These are phyloP conservation scores for Ceratobasidium papillatum DNA, from an alignment of 1,284 basidiomycete species.

Conservation along the genomic window DNA sequence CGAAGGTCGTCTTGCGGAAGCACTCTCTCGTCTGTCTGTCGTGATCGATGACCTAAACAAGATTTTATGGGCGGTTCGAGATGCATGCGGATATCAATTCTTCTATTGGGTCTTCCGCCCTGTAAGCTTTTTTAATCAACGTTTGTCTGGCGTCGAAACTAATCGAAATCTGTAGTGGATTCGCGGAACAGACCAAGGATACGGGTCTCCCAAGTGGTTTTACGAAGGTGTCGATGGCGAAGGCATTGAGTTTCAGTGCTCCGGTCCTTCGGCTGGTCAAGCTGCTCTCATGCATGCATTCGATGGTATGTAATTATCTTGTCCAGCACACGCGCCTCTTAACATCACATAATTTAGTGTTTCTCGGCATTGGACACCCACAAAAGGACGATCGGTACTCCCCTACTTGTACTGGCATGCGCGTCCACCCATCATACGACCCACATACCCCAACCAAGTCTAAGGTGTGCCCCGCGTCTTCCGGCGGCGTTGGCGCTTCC, in stretches of 20 bases:
- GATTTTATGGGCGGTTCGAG: conserved; percentile 55
- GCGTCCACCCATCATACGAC: conserved; percentile 35
- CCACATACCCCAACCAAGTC: conserved; percentile 3
- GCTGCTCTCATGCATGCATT: conserved; percentile 63
- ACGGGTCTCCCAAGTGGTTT: conserved; percentile 55
- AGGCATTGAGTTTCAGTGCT: conserved; percentile 46
- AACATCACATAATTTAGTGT: not conserved
- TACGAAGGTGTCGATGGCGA: conserved; percentile 54
- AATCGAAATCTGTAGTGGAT: conserved; percentile 64
- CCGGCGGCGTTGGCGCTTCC: conserved; percentile 49
- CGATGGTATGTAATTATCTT: conserved; percentile 50
- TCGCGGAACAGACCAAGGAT: conserved; percentile 55
- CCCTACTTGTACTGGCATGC: conserved; percentile 34
- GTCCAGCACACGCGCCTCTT: not conserved
- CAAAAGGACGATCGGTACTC: conserved; percentile 40
- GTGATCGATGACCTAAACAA: conserved; percentile 56
- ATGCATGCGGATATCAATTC: conserved; percentile 58
- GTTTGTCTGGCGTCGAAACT: not conserved
- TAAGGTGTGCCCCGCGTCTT: conserved; percentile 51
- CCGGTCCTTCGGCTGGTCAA: conserved; percentile 65
- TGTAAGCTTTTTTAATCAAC: not conserved
- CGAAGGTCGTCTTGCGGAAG: conserved; percentile 53
- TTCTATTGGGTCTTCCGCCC: conserved; percentile 54
- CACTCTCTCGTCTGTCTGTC: conserved; percentile 56
- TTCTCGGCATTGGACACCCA: conserved; percentile 35